phyloP scores from a whole-genome alignment of 2,329 filamentous ascomycete genomes.

The Fusarium illudens region DNA sequence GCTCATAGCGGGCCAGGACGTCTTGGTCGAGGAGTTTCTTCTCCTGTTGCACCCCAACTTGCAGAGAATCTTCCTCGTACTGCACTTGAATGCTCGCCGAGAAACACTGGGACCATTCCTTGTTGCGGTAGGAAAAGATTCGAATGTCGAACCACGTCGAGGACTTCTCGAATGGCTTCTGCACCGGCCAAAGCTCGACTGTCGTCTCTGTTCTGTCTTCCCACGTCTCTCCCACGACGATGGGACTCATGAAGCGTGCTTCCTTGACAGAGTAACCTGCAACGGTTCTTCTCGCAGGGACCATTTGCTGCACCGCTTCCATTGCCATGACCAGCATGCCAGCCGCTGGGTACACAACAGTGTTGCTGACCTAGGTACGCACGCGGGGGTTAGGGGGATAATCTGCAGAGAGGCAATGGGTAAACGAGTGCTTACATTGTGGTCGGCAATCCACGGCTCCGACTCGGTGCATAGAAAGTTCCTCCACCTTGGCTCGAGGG shows the following conservation, averaged over 20 bases:
- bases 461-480: conserved; percentile 40
- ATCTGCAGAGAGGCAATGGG: neutral
- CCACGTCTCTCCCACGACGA: neutral
- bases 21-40: neutral
- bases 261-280: neutral
- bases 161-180: neutral
- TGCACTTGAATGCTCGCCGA: neutral
- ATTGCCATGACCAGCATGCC: neutral
- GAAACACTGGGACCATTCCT: neutral
- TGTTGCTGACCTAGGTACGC: neutral
- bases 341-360: neutral
- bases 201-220: neutral
- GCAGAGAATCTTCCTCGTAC: neutral
- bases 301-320: neutral
- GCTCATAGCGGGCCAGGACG: neutral
- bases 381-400: neutral
- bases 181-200: neutral
- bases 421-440: neutral
- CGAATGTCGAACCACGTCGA: neutral
- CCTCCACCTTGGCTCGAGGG: conserved; percentile 50
- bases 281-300: neutral
- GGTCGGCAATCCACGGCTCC: neutral
- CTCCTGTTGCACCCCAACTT: neutral
- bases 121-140: neutral
- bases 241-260: neutral